A percentile compares a stretch with the other conserved stretches of the same genome.
Conservation (phyloP, 495 filamentous ascomycete species). For the Stereocaulon alpinum region DNA sequence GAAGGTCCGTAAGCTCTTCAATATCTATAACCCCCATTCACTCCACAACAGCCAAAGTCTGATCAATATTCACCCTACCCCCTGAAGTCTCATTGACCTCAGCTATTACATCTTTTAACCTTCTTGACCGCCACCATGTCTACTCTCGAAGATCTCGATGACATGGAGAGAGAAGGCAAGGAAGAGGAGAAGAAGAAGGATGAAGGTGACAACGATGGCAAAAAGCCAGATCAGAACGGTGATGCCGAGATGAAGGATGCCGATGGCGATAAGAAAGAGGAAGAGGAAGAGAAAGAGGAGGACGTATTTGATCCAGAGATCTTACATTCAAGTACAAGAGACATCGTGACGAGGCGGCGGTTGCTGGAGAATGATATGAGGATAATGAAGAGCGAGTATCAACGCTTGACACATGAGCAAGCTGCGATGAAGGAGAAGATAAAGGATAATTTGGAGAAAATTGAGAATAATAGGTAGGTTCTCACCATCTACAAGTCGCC, state of each 20-base stretch:
- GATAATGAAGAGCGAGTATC: slow-evolving; percentile 97
- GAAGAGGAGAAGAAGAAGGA: slow-evolving; percentile 68
- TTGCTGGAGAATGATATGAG: slow-evolving; percentile 93
- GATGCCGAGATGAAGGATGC: slow-evolving; percentile 87
- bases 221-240: slow-evolving; percentile 50
- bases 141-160: slow-evolving; percentile 76
- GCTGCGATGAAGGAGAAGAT: slow-evolving; percentile 93
- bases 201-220: slow-evolving; percentile 37
- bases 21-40: background rate
- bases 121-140: slow-evolving; percentile 48
- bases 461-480: slow-evolving; percentile 89
- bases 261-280: slow-evolving; percentile 57
- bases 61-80: no score
- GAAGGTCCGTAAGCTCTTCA: slow-evolving; percentile 4
- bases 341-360: slow-evolving; percentile 76
- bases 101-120: background rate
- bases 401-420: slow-evolving; percentile 91
- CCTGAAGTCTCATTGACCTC: no score
- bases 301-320: slow-evolving; percentile 86
- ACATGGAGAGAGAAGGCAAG: slow-evolving; percentile 57
- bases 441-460: slow-evolving; percentile 97
- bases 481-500: background rate
- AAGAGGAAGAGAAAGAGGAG: slow-evolving; percentile 56
- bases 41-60: background rate
- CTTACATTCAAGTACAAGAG: slow-evolving; percentile 76